These are phyloP conservation scores for Plasmodium sp. DNA, from an alignment of 169 alveolate species.

Conservation along the genomic window DNA sequence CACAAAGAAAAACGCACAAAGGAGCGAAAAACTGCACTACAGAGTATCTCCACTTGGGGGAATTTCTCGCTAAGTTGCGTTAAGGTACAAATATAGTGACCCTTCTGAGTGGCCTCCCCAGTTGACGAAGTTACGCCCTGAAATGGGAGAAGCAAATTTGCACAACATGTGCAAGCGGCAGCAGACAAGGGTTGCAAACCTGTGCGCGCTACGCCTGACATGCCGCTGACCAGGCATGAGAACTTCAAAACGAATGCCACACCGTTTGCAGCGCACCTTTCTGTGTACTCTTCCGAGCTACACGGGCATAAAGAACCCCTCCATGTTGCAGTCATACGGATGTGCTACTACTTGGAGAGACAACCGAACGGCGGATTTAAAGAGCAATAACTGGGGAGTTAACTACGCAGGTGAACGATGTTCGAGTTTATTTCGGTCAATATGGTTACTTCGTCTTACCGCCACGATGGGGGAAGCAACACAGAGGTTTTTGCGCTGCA, in stretches of 20 bases:
- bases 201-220: background rate
- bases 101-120: background rate
- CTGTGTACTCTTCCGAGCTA: background rate
- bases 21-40: background rate
- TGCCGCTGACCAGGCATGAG: background rate
- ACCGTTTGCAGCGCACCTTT: background rate
- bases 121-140: background rate
- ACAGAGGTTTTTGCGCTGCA: background rate
- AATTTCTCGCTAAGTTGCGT: background rate
- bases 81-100: background rate
- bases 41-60: background rate
- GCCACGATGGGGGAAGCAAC: background rate
- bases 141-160: background rate
- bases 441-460: background rate
- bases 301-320: background rate
- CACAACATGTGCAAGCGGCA: background rate
- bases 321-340: background rate
- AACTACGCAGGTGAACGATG: background rate
- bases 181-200: background rate
- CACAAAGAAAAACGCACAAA: background rate
- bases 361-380: background rate
- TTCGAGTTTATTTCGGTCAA: background rate
- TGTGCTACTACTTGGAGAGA: background rate
- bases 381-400: background rate
- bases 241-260: background rate